These are phyloP conservation scores for Podaxis sp. DNA, from an alignment of 768 basidiomycete genomes.

Conservation along the genomic window DNA sequence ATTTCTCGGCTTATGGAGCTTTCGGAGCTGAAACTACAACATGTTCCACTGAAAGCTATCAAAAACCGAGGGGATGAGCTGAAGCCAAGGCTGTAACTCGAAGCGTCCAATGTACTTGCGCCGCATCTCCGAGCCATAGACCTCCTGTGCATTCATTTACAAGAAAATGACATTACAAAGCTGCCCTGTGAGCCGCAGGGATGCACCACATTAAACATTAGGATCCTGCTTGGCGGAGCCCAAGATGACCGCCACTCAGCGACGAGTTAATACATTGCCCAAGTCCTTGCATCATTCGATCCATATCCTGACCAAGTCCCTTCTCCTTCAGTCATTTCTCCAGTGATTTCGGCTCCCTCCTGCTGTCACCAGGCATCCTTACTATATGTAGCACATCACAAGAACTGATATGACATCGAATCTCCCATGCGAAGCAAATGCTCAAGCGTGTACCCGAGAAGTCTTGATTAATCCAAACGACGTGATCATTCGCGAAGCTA, in stretches of 20 bases:
- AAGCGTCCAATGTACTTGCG: no score
- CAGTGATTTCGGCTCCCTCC: neutral
- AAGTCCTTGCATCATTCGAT: neutral
- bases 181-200: no score
- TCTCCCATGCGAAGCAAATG: constrained; percentile 8
- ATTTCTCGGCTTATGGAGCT: neutral
- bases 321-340: neutral
- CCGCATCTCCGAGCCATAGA: no score
- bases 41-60: neutral
- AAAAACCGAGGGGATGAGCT: neutral
- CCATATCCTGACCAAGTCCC: neutral
- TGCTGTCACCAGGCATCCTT: neutral
- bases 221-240: no score
- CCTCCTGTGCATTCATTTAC: no score
- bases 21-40: neutral
- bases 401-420: constrained; percentile 4
- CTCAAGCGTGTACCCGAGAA: neutral
- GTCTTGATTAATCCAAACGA: neutral
- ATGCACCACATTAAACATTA: no score
- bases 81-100: neutral
- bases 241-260: neutral
- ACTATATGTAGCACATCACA: constrained; percentile 3
- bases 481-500: neutral
- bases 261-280: neutral
- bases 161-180: no score